phyloP scores from a whole-genome alignment of 2,329 filamentous ascomycete species.

The Trichoderma harzianum region DNA sequence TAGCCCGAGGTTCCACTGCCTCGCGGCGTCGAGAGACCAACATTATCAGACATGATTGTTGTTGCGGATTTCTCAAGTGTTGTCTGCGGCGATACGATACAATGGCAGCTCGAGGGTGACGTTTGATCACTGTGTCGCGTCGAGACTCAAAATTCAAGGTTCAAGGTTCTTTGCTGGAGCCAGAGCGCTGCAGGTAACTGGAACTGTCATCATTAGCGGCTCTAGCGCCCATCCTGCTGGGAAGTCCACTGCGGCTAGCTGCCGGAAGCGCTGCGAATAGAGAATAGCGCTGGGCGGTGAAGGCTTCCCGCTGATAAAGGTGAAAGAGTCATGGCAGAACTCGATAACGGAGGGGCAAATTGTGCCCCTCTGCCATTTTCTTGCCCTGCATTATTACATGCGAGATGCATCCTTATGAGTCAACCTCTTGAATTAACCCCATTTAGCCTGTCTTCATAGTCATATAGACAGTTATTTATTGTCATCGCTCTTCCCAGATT shows the following conservation, averaged over 20 bases:
- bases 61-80: background rate
- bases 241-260: background rate
- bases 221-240: background rate
- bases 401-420: background rate
- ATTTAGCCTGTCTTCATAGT: background rate
- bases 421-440: background rate
- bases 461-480: background rate
- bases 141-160: background rate
- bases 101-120: background rate
- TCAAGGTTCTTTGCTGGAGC: background rate
- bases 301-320: constrained; percentile 8
- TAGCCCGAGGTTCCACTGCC: constrained; percentile 96
- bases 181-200: background rate
- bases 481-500: background rate
- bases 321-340: constrained; percentile 25
- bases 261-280: background rate
- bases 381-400: background rate
- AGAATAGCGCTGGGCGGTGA: constrained; percentile 5
- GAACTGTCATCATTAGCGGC: constrained; percentile 1
- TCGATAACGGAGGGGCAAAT: constrained; percentile 25
- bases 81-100: background rate
- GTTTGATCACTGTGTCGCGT: background rate
- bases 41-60: constrained; percentile 82
- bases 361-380: background rate
- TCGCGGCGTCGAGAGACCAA: constrained; percentile 89